Evolutionary conservation across 805 yeast genomes (phyloP).

Genomic region (Kazachstania viticola): DNA sequence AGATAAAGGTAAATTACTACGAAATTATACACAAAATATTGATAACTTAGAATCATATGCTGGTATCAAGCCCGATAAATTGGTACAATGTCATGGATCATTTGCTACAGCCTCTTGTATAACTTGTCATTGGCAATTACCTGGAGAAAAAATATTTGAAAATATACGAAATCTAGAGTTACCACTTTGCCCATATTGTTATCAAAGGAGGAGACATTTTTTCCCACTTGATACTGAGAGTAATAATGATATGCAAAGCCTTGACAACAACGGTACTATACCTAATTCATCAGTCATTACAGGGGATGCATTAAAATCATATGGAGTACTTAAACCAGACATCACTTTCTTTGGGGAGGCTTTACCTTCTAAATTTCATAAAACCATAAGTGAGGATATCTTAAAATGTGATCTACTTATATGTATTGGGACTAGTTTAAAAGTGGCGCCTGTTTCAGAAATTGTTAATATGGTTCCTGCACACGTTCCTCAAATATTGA

Average conservation of each 20-base stretch:
- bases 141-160: conserved; percentile 53
- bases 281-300: neutral
- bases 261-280: conserved; percentile 2
- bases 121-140: conserved; percentile 55
- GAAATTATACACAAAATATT: conserved; percentile 86
- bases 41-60: conserved; percentile 79
- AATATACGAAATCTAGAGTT: conserved; percentile 47
- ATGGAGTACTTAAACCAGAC: conserved; percentile 85
- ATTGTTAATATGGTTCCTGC: conserved; percentile 64
- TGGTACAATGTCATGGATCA: conserved; percentile 88
- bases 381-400: conserved; percentile 46
- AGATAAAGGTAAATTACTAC: conserved; percentile 62
- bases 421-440: conserved; percentile 82
- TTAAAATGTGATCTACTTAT: conserved; percentile 63
- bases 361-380: conserved; percentile 60
- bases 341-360: conserved; percentile 87
- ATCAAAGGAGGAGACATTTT: conserved; percentile 29
- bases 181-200: conserved; percentile 65
- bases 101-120: conserved; percentile 81
- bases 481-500: conserved; percentile 72
- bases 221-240: conserved; percentile 13
- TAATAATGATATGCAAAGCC: conserved; percentile 5
- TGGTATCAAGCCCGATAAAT: conserved; percentile 52
- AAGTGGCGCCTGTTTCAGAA: conserved; percentile 86
- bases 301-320: conserved; percentile 32